Evolutionary conservation across 345 rosid species (phyloP).

Genomic region (Euphorbia tirucalli): DNA sequence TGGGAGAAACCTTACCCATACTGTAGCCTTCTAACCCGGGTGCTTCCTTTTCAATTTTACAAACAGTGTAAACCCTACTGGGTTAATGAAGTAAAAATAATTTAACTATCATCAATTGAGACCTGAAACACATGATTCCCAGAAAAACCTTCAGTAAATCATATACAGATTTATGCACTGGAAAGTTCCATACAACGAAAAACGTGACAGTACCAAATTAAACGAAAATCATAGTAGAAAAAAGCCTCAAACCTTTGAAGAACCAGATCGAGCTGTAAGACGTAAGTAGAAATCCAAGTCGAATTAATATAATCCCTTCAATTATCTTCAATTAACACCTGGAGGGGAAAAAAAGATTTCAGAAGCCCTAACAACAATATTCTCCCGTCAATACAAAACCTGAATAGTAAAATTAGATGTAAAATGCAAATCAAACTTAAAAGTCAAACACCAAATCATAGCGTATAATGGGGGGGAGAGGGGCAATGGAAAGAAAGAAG

Average conservation of each 20-base stretch:
- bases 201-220: neutral
- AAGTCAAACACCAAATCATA: neutral
- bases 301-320: neutral
- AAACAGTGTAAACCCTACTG: neutral
- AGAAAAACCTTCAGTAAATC: neutral
- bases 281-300: neutral
- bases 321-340: neutral
- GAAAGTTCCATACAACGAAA: neutral
- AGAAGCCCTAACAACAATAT: neutral
- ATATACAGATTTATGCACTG: neutral
- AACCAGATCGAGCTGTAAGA: neutral
- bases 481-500: neutral
- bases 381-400: neutral
- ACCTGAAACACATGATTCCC: conserved; percentile 16
- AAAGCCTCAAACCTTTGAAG: neutral
- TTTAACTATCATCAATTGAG: conserved; percentile 19
- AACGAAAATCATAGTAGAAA: neutral
- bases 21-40: neutral
- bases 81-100: conserved; percentile 3
- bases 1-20: conserved; percentile 75
- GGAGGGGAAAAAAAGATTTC: conserved; percentile 4
- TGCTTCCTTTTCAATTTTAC: neutral
- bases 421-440: neutral
- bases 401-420: neutral
- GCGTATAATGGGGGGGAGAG: too few relatives aligned